phyloP scores from a whole-genome alignment of 768 basidiomycete species.

The Leucogyrophana mollusca region DNA sequence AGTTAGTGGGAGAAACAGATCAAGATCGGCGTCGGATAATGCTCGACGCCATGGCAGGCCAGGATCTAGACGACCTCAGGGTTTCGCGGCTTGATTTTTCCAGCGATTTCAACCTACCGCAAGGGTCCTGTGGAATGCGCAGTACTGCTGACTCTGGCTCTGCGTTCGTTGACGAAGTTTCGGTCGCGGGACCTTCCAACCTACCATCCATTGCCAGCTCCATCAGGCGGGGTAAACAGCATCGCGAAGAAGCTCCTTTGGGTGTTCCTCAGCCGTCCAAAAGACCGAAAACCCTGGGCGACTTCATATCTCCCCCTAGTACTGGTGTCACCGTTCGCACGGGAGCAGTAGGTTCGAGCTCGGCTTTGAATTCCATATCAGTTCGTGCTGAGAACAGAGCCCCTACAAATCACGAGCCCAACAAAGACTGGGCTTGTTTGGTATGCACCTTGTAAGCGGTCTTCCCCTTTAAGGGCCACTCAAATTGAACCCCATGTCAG shows the following conservation, averaged over 20 bases:
- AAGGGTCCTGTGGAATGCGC: conserved; percentile 34
- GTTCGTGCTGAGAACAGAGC: no score
- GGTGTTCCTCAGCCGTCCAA: background rate
- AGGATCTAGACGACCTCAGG: conserved; percentile 43
- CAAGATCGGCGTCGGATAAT: conserved; percentile 51
- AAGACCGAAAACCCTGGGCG: background rate
- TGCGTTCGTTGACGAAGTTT: no score
- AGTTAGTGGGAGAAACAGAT: conserved; percentile 42
- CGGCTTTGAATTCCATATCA: no score
- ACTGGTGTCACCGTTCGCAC: no score
- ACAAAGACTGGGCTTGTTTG: conserved; percentile 48
- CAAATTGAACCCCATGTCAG: conserved; percentile 29
- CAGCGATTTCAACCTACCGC: conserved; percentile 48
- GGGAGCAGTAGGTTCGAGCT: no score
- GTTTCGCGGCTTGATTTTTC: conserved; percentile 44
- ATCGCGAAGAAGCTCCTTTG: no score
- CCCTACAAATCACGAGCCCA: background rate
- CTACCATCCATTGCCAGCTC: no score
- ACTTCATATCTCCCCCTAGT: no score
- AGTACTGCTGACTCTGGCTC: conserved; percentile 3
- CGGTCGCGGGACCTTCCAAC: no score
- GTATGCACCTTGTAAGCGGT: conserved; percentile 63
- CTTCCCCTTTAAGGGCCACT: background rate
- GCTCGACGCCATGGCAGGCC: conserved; percentile 43
- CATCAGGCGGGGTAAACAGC: conserved; percentile 15